phyloP scores from a whole-genome alignment of 2,329 filamentous ascomycete species.

The Diaporthe ampelina region DNA sequence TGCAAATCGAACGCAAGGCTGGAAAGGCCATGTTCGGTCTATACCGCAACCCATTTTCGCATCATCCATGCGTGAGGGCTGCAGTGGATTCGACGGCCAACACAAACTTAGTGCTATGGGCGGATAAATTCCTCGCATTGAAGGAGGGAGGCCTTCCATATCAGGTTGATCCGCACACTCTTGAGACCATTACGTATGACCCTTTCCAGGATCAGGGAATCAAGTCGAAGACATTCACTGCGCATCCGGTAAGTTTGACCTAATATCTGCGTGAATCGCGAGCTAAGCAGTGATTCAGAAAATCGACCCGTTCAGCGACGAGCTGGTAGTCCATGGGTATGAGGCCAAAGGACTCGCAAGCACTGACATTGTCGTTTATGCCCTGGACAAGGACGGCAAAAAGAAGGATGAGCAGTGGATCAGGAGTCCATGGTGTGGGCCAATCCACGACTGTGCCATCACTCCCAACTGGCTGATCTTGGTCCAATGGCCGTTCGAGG shows the following conservation, averaged over 20 bases:
- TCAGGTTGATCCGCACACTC: constrained; percentile 51
- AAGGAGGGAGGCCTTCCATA: constrained; percentile 59
- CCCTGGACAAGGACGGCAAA: constrained; percentile 46
- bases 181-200: constrained; percentile 53
- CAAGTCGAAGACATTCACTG: constrained; percentile 52
- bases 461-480: constrained; percentile 55
- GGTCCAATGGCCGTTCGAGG: constrained; percentile 52
- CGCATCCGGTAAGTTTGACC: constrained; percentile 47
- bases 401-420: constrained; percentile 51
- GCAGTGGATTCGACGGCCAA: constrained; percentile 57
- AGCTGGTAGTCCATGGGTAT: constrained; percentile 55
- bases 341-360: constrained; percentile 56
- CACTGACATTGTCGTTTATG: constrained; percentile 53
- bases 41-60: constrained; percentile 52
- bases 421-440: constrained; percentile 48
- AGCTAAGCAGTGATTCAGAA: constrained; percentile 42
- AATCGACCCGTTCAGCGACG: constrained; percentile 52
- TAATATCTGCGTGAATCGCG: neutral
- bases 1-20: constrained; percentile 50
- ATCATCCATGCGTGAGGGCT: constrained; percentile 49
- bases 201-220: constrained; percentile 54
- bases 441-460: constrained; percentile 57
- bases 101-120: constrained; percentile 63
- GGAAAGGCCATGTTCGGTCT: constrained; percentile 50
- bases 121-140: constrained; percentile 57